Conservation (phyloP, 2,329 filamentous ascomycete species). For the Colletotrichum sp. region DNA sequence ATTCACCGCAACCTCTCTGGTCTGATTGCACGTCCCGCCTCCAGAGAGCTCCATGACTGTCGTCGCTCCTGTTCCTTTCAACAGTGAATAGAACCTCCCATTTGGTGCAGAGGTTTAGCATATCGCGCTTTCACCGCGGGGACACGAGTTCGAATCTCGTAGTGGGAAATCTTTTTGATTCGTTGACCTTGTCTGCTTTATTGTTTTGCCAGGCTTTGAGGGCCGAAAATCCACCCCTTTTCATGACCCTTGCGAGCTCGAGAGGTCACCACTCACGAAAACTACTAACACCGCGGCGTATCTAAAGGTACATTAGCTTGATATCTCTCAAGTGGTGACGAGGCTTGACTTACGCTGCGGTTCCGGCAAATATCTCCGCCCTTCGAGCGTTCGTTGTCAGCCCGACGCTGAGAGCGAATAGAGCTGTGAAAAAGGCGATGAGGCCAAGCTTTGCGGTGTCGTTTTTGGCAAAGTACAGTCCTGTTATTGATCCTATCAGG, state of each 20-base stretch:
- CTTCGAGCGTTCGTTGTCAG: conserved; percentile 20
- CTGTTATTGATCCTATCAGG: conserved; percentile 9
- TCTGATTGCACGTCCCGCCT: neutral
- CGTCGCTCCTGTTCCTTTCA: neutral
- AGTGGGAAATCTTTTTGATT: neutral
- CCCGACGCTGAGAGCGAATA: conserved; percentile 21
- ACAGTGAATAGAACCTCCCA: neutral
- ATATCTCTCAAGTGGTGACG: neutral
- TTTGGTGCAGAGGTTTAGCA: neutral
- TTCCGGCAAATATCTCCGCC: conserved; percentile 20
- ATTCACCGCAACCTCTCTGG: neutral
- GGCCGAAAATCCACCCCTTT: neutral
- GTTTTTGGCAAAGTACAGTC: neutral
- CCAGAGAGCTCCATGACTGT: neutral
- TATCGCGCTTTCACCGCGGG: neutral
- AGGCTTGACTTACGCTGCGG: conserved; percentile 11
- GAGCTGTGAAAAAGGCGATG: conserved; percentile 16
- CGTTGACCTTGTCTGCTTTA: neutral
- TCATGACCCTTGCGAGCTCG: neutral
- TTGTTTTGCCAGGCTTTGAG: neutral
- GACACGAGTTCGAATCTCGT: neutral
- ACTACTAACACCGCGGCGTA: conserved; percentile 19
- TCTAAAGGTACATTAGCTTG: neutral
- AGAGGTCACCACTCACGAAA: neutral
- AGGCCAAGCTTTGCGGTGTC: conserved; percentile 14